phyloP scores from a whole-genome alignment of 805 yeast species.

The Spathaspora sp. region DNA sequence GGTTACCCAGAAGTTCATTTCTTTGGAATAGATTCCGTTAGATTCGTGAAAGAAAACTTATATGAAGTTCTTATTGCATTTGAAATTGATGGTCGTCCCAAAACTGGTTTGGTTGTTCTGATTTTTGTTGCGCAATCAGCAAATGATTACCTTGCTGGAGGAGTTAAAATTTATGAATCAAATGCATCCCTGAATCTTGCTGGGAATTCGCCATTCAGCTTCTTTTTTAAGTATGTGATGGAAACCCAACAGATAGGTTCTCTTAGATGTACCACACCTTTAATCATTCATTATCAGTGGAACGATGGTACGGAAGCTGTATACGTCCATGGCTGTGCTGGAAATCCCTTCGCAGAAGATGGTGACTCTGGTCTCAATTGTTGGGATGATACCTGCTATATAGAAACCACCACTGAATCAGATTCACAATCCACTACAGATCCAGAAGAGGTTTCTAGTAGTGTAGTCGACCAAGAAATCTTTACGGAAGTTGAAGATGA shows the following conservation, averaged over 20 bases:
- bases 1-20: not conserved
- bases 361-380: not conserved
- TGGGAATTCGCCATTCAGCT: not conserved
- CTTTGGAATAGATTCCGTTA: not conserved
- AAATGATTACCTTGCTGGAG: not conserved
- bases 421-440: too few relatives aligned
- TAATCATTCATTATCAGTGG: not conserved
- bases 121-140: not conserved
- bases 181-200: not conserved
- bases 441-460: too few relatives aligned
- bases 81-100: not conserved
- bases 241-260: not conserved
- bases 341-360: not conserved
- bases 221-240: not conserved
- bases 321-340: not conserved
- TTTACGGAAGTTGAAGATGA: too few relatives aligned
- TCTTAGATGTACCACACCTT: not conserved
- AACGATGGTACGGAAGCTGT: too few relatives aligned
- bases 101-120: not conserved
- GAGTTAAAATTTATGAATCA: not conserved
- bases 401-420: not conserved
- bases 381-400: not conserved
- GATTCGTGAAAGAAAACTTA: not conserved
- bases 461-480: too few relatives aligned
- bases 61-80: not conserved